Evolutionary conservation across 1,284 basidiomycete genomes (phyloP).

Genomic region (Pterulicium gracile): DNA sequence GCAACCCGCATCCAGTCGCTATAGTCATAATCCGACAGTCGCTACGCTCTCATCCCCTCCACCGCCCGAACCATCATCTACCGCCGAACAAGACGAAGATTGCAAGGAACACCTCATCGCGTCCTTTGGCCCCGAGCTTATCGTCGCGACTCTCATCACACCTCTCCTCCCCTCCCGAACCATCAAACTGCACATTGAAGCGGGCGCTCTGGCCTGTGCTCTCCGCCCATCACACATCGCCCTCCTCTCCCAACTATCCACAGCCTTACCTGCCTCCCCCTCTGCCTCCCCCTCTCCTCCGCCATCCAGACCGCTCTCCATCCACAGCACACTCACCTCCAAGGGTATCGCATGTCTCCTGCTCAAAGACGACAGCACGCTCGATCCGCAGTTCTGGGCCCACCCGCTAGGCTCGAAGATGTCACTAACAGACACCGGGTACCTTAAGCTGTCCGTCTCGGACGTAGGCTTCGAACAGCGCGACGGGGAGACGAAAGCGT

Average conservation of each 20-base stretch:
- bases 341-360: not conserved
- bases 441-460: not conserved
- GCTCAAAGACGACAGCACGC: not conserved
- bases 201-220: not conserved
- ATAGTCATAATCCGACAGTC: too few species aligned
- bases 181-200: not conserved
- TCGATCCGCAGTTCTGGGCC: not conserved
- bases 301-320: not conserved
- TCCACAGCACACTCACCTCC: not conserved
- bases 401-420: too few species aligned
- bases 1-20: slow-evolving; percentile 4
- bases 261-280: not conserved
- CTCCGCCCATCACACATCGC: not conserved
- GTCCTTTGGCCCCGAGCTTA: not conserved
- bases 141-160: not conserved
- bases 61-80: not conserved
- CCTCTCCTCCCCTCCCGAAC: not conserved
- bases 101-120: not conserved
- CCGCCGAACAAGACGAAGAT: not conserved
- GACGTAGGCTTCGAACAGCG: not conserved
- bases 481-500: slow-evolving; percentile 18
- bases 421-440: not conserved
- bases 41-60: not conserved
- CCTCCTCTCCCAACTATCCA: not conserved
- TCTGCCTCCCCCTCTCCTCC: not conserved